Evolutionary conservation across 805 yeast species (phyloP).

Genomic region (Zygoascus flipseniorum): DNA sequence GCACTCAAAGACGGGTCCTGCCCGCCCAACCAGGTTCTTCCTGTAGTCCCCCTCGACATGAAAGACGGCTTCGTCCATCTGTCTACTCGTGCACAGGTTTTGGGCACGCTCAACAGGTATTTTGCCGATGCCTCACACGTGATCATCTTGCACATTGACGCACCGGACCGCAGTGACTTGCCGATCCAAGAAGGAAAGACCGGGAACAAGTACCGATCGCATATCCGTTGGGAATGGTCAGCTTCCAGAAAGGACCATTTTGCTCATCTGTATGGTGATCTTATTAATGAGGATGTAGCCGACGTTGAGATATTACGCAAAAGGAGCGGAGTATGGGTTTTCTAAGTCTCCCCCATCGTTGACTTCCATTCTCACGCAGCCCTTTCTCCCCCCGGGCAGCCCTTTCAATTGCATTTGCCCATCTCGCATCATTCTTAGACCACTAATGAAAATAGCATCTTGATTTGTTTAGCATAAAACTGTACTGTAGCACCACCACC

Average conservation of each 20-base stretch:
- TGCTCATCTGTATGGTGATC: constrained; percentile 22
- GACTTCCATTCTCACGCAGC: too few species aligned
- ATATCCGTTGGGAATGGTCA: constrained; percentile 21
- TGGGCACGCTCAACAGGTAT: constrained; percentile 17
- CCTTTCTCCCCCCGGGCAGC: too few species aligned
- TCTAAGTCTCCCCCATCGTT: background rate
- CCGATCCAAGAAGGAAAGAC: constrained; percentile 15
- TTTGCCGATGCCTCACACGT: constrained; percentile 14
- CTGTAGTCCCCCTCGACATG: constrained; percentile 18
- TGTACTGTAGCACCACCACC: too few species aligned
- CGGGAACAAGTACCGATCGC: constrained; percentile 18
- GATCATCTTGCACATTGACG: constrained; percentile 16
- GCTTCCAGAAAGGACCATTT: constrained; percentile 16
- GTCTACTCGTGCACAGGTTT: constrained; percentile 19
- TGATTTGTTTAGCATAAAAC: background rate
- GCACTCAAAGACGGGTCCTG: constrained; percentile 19
- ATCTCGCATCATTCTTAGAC: background rate
- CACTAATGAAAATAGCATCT: background rate
- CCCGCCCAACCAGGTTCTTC: constrained; percentile 15
- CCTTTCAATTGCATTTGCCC: background rate
- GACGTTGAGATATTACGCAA: constrained; percentile 5
- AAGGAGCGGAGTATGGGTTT: constrained; percentile 2
- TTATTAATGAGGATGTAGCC: constrained; percentile 18
- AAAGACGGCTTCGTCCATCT: constrained; percentile 25
- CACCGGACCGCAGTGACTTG: constrained; percentile 13